Evolutionary conservation across 108 stramenopile species (phyloP).

Genomic region (Conticribra weissflogii): DNA sequence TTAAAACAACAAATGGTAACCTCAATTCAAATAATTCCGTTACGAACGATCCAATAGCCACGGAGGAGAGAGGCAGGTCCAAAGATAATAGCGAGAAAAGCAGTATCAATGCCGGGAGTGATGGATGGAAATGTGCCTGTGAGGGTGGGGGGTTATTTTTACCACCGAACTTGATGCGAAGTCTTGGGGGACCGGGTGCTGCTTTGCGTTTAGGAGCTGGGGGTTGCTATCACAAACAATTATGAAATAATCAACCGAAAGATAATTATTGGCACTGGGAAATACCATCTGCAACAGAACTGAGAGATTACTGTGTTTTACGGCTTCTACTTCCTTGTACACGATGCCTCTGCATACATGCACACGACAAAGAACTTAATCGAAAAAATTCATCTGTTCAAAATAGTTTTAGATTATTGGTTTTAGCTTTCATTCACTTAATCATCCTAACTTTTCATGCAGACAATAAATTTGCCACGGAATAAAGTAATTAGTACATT

Average conservation of each 20-base stretch:
- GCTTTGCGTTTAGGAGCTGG: conserved; percentile 40
- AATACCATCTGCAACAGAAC: neutral
- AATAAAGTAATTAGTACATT: too few relatives aligned
- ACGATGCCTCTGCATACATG: too few relatives aligned
- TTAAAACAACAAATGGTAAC: neutral
- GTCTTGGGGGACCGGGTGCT: conserved; percentile 39
- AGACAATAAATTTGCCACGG: too few relatives aligned
- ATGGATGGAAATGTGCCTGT: conserved; percentile 49
- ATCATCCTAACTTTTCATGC: too few relatives aligned
- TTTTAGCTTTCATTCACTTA: too few relatives aligned
- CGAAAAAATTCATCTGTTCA: neutral
- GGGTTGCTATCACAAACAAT: conserved; percentile 48
- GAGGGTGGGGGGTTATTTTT: conserved; percentile 45
- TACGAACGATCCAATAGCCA: too few relatives aligned
- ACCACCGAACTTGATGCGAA: conserved; percentile 35
- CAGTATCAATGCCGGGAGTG: neutral
- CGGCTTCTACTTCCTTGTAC: too few relatives aligned
- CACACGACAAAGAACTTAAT: too few relatives aligned
- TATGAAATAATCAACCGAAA: neutral
- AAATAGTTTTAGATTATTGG: neutral
- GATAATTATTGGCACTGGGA: neutral
- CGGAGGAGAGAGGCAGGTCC: too few relatives aligned
- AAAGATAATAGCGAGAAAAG: neutral
- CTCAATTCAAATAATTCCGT: neutral
- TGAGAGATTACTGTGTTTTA: neutral